Evolutionary conservation across 176 grass and related monocot species (phyloP).

Genomic region (Triticum turgidum): DNA sequence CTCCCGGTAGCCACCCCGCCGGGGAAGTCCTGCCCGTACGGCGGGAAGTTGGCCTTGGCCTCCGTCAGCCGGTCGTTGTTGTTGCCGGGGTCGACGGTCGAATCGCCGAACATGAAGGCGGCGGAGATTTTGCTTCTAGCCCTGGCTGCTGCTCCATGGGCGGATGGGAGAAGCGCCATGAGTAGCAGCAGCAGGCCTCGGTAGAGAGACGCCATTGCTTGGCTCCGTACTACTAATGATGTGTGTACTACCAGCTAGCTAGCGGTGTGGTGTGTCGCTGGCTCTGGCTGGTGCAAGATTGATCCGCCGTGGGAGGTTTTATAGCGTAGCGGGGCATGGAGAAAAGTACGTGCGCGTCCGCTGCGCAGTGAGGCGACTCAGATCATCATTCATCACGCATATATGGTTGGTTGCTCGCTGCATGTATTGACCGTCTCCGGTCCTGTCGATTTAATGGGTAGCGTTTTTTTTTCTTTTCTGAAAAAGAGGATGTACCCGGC

Average conservation of each 20-base stretch:
- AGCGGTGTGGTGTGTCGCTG: neutral
- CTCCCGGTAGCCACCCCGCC: constrained; percentile 32
- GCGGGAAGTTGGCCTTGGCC: constrained; percentile 49
- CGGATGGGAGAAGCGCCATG: neutral
- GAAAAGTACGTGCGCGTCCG: neutral
- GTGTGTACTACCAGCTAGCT: no score
- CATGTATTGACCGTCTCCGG: neutral
- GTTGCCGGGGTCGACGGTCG: constrained; percentile 48
- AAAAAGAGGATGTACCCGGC: no score
- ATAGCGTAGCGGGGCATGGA: constrained; percentile 11
- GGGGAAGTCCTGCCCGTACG: constrained; percentile 53
- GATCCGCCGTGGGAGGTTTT: neutral
- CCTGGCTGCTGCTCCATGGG: neutral
- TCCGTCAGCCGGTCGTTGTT: constrained; percentile 34
- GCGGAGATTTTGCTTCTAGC: neutral
- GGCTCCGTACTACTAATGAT: no score
- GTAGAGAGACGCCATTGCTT: neutral
- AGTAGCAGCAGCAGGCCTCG: neutral
- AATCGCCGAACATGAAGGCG: constrained; percentile 43
- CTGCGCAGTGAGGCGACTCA: neutral
- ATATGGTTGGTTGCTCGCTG: neutral
- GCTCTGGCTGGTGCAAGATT: neutral
- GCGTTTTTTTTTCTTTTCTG: no score
- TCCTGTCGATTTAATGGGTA: neutral
- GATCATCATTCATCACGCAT: neutral